phyloP scores from a whole-genome alignment of 2,329 filamentous ascomycete species.

The Scleromitrula shiraiana region DNA sequence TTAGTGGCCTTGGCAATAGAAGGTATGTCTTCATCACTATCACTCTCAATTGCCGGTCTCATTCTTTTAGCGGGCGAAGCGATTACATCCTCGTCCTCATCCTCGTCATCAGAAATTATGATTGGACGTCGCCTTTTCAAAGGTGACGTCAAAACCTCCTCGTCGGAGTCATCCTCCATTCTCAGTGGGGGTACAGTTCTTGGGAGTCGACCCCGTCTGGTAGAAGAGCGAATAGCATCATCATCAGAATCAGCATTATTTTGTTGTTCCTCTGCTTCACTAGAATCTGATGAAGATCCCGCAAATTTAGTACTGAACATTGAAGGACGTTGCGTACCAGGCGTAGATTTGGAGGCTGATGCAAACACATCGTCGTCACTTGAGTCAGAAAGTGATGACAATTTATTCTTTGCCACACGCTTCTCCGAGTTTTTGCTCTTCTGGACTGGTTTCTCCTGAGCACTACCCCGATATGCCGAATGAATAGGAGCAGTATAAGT shows the following conservation, averaged over 20 bases:
- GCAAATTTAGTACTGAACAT: constrained; percentile 1
- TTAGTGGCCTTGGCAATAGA: constrained; percentile 5
- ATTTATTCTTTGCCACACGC: neutral
- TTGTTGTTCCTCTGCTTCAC: neutral
- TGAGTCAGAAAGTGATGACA: constrained; percentile 8
- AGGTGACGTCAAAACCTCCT: constrained; percentile 15
- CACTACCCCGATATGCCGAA: neutral
- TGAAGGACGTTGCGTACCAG: neutral
- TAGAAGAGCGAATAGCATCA: constrained; percentile 15
- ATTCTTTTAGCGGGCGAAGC: constrained; percentile 2
- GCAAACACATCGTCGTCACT: constrained; percentile 10
- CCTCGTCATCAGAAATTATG: constrained; percentile 3
- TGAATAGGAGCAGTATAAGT: constrained; percentile 7
- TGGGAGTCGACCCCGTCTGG: constrained; percentile 11
- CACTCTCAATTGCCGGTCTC: neutral
- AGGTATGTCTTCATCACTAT: constrained; percentile 6
- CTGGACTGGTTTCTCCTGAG: neutral
- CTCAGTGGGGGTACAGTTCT: neutral
- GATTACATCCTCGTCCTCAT: neutral
- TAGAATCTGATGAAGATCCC: neutral
- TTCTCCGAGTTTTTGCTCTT: neutral
- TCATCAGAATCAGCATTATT: constrained; percentile 13
- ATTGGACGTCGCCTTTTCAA: constrained; percentile 11
- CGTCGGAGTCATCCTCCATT: constrained; percentile 10
- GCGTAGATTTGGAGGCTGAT: neutral